Evolutionary conservation across 2,329 filamentous ascomycete species (phyloP), one percentile per base, ranked within the genome.

Genomic region (Penicillium sp.): DNA sequence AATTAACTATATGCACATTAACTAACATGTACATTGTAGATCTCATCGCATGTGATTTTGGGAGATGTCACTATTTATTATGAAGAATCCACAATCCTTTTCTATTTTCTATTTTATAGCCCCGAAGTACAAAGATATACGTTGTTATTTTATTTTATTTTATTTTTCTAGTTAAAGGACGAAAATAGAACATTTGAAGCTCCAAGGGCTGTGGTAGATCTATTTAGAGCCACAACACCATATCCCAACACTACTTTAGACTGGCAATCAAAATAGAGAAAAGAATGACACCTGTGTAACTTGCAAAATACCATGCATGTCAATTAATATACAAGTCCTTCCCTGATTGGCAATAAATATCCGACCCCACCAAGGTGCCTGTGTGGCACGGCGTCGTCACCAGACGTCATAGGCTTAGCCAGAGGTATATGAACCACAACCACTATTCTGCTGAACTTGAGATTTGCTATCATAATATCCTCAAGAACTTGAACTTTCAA

Each of bases 401-500:
- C 38, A 48, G 42, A 66, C 64, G 64, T 66, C 64, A 66, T 66
- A 58, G 61, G 56, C 59, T 33, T 35, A 7, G 8, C n/a, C 25
- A 23, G 35, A 45, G 39, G 15, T 57, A 53, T 57, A 57, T 57
- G 13, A 51, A 44, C 39, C 4, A 39, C 39, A 10, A 19, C 33
- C 43, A 38, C 3, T 4, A 36, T n/a, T 36, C 3, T 36, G 35
- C 17, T 38, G 5, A 2, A 47, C 13, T 21, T n/a, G 23, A 9
- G 13, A 27, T 27, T 17, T 35, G 2, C 39, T 4, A 41, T 27
- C 21, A 55, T 27, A 31, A 27, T n/a, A 29, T 29, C 7, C 9
- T 19, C 29, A 33, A 29, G 17, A 17, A 45, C 2, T 4, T 3
- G 7, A 49, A 31, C 12, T n/a, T 35, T 55, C 13, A 19, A 59